Conservation (phyloP, 1,284 basidiomycete genomes). For the Leccinum pallidistipes region DNA sequence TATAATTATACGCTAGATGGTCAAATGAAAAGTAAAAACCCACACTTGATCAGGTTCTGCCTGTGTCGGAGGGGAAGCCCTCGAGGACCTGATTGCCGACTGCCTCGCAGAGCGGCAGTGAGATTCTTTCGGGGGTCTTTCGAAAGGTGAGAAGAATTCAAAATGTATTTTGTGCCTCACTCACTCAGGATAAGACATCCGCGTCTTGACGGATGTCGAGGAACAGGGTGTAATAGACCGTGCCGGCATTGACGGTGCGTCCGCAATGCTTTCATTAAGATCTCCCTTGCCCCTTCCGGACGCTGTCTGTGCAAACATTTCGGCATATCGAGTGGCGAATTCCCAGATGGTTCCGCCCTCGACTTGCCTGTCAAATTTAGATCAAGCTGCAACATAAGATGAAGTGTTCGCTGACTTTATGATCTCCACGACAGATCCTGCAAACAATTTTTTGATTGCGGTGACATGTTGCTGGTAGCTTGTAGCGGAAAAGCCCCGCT, state of each 20-base stretch:
- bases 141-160: conserved; percentile 7
- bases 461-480: conserved; percentile 23
- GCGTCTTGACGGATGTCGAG: conserved; percentile 17
- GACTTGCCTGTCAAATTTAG: conserved; percentile 14
- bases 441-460: conserved; percentile 10
- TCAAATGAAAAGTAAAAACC: conserved; percentile 3
- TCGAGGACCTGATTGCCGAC: conserved; percentile 15
- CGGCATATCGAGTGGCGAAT: neutral
- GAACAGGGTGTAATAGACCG: conserved; percentile 24
- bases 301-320: conserved; percentile 21
- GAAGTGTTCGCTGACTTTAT: conserved; percentile 19
- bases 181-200: conserved; percentile 5
- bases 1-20: neutral
- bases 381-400: neutral
- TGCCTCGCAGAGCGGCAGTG: conserved; percentile 36
- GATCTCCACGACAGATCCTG: neutral
- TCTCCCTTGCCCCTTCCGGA: conserved; percentile 4
- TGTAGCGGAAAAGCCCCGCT: conserved; percentile 20
- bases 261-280: neutral
- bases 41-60: conserved; percentile 66
- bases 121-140: conserved; percentile 12
- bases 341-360: conserved; percentile 24
- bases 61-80: conserved; percentile 31
- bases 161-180: conserved; percentile 14
- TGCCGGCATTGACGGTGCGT: neutral